Conservation (phyloP, 2,329 filamentous ascomycete species). For the Colletotrichum gigasporum region DNA sequence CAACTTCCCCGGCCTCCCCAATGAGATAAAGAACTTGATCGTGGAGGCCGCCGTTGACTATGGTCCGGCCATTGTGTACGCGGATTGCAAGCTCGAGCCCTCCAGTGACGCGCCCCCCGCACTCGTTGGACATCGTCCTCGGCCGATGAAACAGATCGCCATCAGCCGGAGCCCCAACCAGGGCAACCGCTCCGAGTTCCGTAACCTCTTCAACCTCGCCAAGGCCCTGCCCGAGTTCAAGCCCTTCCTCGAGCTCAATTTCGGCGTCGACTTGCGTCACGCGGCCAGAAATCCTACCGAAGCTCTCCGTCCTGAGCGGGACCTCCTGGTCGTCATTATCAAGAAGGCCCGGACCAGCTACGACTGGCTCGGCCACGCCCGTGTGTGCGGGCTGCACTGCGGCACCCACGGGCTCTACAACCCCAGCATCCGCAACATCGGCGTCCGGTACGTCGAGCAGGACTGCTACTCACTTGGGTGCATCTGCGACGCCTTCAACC, state of each 20-base stretch:
- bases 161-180: background rate
- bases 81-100: background rate
- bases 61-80: background rate
- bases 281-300: too few species aligned
- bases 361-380: too few species aligned
- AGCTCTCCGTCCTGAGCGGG: too few species aligned
- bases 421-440: background rate
- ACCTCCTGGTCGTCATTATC: background rate
- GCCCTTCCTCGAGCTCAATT: background rate
- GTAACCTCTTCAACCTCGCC: background rate
- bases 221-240: background rate
- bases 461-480: background rate
- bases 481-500: background rate
- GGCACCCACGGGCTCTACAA: background rate
- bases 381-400: too few species aligned
- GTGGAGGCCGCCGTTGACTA: background rate
- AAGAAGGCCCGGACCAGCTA: background rate
- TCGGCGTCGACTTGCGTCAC: background rate
- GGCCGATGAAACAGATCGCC: background rate
- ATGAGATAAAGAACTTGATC: background rate
- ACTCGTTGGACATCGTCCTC: too few species aligned
- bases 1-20: background rate
- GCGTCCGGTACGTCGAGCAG: background rate
- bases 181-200: background rate
- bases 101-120: too few species aligned